Base-by-base conservation (phyloP, 345 rosid genomes). In the Aethionema arabicum region DNA sequence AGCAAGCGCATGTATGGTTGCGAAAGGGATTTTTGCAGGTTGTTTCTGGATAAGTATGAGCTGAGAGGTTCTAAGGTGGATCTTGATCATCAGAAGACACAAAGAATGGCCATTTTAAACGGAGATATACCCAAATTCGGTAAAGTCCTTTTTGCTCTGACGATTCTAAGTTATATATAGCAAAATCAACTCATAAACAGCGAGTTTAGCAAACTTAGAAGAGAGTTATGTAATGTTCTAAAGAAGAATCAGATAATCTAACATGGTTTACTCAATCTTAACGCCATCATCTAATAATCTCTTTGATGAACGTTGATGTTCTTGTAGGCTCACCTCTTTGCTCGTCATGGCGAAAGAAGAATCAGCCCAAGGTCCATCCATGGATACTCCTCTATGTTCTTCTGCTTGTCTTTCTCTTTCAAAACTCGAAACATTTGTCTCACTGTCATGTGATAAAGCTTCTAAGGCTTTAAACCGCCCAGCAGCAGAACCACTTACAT, bases 401-500 rank as follows among this genome's bases (percentile, higher is more conserved):
- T 70, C 33, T 63, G 54, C 56, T 31, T 63, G 77, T 70, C 74
- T 69, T 12, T 72, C 83, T 36, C 77, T 78, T 10, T 83, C 78
- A 52, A 9, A 65, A 7, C 56, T 70, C 2, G 93, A 80, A 31
- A 56, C 54, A 47, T 58, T 53, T 15, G 83, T 78, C 32, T 86
- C 91, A 62, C 85, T 83, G 62, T 89, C 90, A 5, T 82, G 82
- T 11, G 85, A 82, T 32, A 89, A 58, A 48, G 65, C 62, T 72
- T 89, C 91, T 7, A 92, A 82, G 59, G 98, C 93, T 68, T 66
- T 85, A 80, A 89, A 89, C 60, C 95, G 80, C 37, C 85, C 82
- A 27, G 88, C 93, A 10, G 63, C 78, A 14, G 72, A 67, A 39
- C 65, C 65, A 36, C 0, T 70, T 63, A 74, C 67, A 29, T 70